Percentiles rank a stretch among this genome's conserved stretches.
Conservation (phyloP, 805 yeast species). For the Yarrowia phangngaensis region DNA sequence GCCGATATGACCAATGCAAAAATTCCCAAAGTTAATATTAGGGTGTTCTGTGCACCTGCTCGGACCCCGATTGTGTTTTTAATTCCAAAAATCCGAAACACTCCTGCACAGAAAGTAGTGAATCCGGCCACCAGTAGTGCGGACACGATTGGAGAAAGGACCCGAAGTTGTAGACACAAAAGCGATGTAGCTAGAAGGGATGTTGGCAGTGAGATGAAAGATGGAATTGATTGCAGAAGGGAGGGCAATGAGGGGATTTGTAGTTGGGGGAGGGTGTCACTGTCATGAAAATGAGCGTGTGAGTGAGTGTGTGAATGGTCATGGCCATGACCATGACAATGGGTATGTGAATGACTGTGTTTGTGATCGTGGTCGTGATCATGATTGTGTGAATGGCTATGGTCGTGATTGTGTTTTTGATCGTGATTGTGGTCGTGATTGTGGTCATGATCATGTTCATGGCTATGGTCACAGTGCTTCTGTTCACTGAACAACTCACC, state of each 20-base stretch:
- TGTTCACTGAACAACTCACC: slow-evolving; percentile 7
- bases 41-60: slow-evolving; percentile 27
- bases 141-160: slow-evolving; percentile 22
- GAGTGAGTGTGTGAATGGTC: background rate
- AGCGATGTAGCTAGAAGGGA: slow-evolving; percentile 34
- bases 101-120: slow-evolving; percentile 32
- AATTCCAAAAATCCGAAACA: slow-evolving; percentile 29
- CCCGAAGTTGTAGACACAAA: slow-evolving; percentile 28
- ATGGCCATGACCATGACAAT: slow-evolving; percentile 3
- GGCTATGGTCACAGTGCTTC: slow-evolving; percentile 2
- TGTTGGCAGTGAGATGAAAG: slow-evolving; percentile 37
- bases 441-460: slow-evolving; percentile 21
- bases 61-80: slow-evolving; percentile 8
- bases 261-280: too few relatives aligned
- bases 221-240: slow-evolving; percentile 35
- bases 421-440: slow-evolving; percentile 5
- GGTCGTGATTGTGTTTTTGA: slow-evolving; percentile 6
- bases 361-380: slow-evolving; percentile 9
- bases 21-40: slow-evolving; percentile 30
- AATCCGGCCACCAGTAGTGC: slow-evolving; percentile 33
- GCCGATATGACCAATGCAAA: slow-evolving; percentile 31
- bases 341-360: slow-evolving; percentile 3
- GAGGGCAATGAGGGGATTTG: slow-evolving; percentile 8
- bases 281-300: too few relatives aligned
- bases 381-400: background rate